phyloP scores from a whole-genome alignment of 2,329 filamentous ascomycete genomes.

The Trichoderma gracile region DNA sequence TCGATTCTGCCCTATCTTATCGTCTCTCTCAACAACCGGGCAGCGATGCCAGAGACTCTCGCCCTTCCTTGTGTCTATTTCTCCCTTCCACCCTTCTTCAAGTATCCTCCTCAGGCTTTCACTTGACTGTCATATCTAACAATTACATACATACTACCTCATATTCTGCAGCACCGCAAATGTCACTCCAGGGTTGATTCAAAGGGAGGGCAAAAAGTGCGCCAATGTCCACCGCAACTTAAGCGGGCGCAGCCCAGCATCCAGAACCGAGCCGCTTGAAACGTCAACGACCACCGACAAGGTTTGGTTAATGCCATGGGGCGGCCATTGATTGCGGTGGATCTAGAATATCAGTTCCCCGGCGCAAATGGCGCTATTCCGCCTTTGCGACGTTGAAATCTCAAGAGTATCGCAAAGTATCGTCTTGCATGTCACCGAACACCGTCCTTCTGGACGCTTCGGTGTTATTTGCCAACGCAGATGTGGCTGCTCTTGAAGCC shows the following conservation, averaged over 20 bases:
- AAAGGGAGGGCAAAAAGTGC: not conserved
- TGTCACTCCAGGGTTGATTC: too few species aligned
- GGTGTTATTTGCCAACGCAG: constrained; percentile 4
- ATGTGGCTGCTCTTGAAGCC: not conserved
- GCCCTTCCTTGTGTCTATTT: not conserved
- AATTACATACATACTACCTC: too few species aligned
- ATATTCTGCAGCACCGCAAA: too few species aligned
- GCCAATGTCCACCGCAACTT: not conserved
- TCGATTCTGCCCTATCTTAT: not conserved
- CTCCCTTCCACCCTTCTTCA: not conserved
- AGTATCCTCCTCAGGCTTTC: too few species aligned
- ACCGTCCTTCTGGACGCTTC: not conserved
- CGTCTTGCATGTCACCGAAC: too few species aligned
- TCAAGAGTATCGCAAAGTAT: not conserved
- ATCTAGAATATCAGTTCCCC: not conserved
- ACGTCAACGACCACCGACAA: constrained; percentile 3
- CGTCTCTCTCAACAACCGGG: not conserved
- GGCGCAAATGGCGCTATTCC: not conserved
- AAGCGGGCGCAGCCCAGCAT: not conserved
- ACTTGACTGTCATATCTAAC: too few species aligned
- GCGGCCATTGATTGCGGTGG: constrained; percentile 16
- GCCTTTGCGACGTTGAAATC: not conserved
- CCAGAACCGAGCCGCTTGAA: constrained; percentile 4
- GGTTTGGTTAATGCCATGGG: not conserved
- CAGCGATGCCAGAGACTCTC: not conserved